Conservation (phyloP, 1,284 basidiomycete genomes). For the Psilocybe mexicana region DNA sequence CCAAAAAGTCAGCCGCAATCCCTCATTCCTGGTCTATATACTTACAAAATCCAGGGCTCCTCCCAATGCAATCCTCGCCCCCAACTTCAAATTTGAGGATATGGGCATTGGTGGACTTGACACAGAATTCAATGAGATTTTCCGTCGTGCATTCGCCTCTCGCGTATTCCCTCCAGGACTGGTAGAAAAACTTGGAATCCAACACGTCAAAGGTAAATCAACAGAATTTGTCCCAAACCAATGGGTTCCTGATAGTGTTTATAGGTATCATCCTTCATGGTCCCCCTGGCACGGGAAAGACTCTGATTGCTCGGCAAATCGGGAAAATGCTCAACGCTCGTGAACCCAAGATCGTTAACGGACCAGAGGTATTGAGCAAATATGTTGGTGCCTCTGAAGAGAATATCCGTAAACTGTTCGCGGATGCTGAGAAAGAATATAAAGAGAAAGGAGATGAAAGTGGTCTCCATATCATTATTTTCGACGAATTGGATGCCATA, state of each 20-base stretch:
- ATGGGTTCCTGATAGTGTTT: background rate
- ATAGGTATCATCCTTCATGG: slow-evolving; percentile 92
- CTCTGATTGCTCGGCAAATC: slow-evolving; percentile 97
- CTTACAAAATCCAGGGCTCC: slow-evolving; percentile 58
- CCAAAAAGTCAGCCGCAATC: slow-evolving; percentile 68
- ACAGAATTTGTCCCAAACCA: background rate
- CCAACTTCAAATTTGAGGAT: slow-evolving; percentile 99
- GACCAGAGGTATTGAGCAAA: slow-evolving; percentile 97
- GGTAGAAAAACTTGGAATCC: slow-evolving; percentile 97
- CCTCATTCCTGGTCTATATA: slow-evolving; percentile 8
- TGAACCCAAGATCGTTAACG: slow-evolving; percentile 99
- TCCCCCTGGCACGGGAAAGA: slow-evolving; percentile 98
- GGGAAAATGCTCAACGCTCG: slow-evolving; percentile 99
- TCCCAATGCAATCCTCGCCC: slow-evolving; percentile 93
- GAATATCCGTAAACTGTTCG: slow-evolving; percentile 97
- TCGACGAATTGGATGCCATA: slow-evolving; percentile 98
- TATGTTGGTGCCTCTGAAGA: slow-evolving; percentile 99
- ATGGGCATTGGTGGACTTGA: slow-evolving; percentile 99
- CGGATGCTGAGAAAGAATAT: slow-evolving; percentile 98
- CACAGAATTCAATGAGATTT: slow-evolving; percentile 94
- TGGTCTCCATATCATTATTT: slow-evolving; percentile 98
- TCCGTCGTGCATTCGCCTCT: slow-evolving; percentile 97
- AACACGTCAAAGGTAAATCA: slow-evolving; percentile 90
- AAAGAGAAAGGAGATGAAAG: slow-evolving; percentile 99
- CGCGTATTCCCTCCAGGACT: slow-evolving; percentile 97